A percentile compares a stretch with the other conserved stretches of the same genome.
phyloP scores from a whole-genome alignment of 2,329 filamentous ascomycete genomes.

The Chaetomiaceae sp. region DNA sequence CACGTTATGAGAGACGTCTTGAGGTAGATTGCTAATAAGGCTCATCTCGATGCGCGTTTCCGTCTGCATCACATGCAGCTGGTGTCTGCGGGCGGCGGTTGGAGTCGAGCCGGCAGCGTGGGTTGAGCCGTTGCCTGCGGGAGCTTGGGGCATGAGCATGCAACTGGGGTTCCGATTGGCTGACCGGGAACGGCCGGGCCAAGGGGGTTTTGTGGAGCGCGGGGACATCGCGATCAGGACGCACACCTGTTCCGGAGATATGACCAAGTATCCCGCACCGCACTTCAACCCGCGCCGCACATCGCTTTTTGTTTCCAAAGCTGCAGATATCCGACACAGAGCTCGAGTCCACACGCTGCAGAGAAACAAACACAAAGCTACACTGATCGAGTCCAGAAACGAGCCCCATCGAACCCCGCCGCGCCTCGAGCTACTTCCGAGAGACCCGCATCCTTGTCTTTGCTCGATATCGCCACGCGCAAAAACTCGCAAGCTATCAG shows the following conservation, averaged over 20 bases:
- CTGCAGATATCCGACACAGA: neutral
- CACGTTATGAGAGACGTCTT: too few species aligned
- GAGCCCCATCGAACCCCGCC: neutral
- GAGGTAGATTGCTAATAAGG: too few species aligned
- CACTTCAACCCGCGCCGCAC: neutral
- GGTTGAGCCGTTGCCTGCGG: constrained; percentile 9
- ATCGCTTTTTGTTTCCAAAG: neutral
- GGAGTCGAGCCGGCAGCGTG: neutral
- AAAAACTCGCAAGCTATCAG: constrained; percentile 15
- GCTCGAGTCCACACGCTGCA: neutral
- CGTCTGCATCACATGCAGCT: neutral
- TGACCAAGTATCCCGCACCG: neutral
- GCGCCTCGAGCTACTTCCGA: constrained; percentile 6
- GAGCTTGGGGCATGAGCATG: constrained; percentile 19
- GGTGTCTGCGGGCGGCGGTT: too few species aligned
- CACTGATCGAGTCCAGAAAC: neutral
- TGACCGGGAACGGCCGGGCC: neutral
- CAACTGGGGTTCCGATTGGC: constrained; percentile 16
- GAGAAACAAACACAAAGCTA: neutral
- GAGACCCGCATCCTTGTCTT: constrained; percentile 16
- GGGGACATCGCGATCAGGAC: constrained; percentile 15
- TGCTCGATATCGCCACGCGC: constrained; percentile 21
- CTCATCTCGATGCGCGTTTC: too few species aligned
- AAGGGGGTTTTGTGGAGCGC: constrained; percentile 8
- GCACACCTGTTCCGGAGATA: neutral